phyloP scores from a whole-genome alignment of 305 asterid genomes.

The Solanum hybrid region DNA sequence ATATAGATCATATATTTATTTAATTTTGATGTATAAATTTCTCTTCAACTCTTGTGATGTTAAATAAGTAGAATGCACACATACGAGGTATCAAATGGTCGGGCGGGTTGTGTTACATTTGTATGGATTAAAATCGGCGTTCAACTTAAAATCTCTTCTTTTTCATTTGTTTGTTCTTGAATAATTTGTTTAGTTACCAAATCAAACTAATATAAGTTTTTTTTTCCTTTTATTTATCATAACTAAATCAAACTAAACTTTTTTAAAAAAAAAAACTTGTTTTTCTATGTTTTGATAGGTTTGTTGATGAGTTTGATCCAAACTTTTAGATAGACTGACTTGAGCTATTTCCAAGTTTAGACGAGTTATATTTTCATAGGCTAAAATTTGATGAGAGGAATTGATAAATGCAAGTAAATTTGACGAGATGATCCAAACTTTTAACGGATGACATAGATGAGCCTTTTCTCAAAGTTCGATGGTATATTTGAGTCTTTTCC shows the following conservation, averaged over 20 bases:
- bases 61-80: not conserved
- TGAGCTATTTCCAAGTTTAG: not conserved
- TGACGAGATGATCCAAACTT: not conserved
- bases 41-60: not conserved
- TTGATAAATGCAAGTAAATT: not conserved
- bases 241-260: not conserved
- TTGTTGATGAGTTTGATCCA: not conserved
- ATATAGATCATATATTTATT: not conserved
- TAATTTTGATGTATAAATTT: not conserved
- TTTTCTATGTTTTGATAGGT: not conserved
- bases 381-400: not conserved
- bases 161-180: not conserved
- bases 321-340: not conserved
- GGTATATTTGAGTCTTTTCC: too few relatives aligned
- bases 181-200: not conserved
- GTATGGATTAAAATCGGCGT: not conserved
- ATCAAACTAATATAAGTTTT: not conserved
- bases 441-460: too few relatives aligned
- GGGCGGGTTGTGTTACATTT: not conserved
- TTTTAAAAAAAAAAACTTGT: not conserved
- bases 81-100: not conserved
- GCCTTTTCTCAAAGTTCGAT: too few relatives aligned
- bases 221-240: not conserved
- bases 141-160: not conserved
- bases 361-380: not conserved